These are phyloP conservation scores for Lactarius sp. DNA, from an alignment of 768 basidiomycete species.

Conservation along the genomic window DNA sequence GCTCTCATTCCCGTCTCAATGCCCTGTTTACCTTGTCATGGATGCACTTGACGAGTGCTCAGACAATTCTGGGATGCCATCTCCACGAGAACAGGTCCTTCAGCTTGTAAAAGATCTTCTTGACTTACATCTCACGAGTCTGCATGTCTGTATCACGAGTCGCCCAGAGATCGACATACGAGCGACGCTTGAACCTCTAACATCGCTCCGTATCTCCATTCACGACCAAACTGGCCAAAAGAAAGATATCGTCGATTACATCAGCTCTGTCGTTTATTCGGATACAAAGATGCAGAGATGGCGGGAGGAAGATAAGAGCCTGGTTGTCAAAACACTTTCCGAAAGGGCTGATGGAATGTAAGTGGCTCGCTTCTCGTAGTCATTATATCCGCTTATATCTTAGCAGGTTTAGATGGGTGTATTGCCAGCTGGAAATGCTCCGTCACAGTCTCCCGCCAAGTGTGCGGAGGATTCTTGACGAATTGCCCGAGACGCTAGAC, in stretches of 20 bases:
- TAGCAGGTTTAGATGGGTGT: slow-evolving; percentile 3
- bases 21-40: not conserved
- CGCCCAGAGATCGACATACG: not conserved
- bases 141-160: not conserved
- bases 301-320: slow-evolving; percentile 4
- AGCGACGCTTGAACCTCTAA: not conserved
- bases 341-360: slow-evolving; percentile 12
- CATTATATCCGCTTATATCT: too few relatives aligned
- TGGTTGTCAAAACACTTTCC: slow-evolving; percentile 9
- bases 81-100: not conserved
- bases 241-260: slow-evolving; percentile 1
- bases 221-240: slow-evolving; percentile 6
- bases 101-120: not conserved
- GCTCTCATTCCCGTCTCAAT: not conserved
- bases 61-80: not conserved
- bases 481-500: slow-evolving; percentile 3
- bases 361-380: not conserved
- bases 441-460: not conserved
- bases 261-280: slow-evolving; percentile 1
- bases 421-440: slow-evolving; percentile 6
- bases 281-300: slow-evolving; percentile 10
- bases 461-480: not conserved
- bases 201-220: slow-evolving; percentile 5
- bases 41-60: slow-evolving; percentile 14
- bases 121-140: not conserved